Base-by-base conservation (phyloP, 179 eudicot species). In the Vitellaria paradoxa region DNA sequence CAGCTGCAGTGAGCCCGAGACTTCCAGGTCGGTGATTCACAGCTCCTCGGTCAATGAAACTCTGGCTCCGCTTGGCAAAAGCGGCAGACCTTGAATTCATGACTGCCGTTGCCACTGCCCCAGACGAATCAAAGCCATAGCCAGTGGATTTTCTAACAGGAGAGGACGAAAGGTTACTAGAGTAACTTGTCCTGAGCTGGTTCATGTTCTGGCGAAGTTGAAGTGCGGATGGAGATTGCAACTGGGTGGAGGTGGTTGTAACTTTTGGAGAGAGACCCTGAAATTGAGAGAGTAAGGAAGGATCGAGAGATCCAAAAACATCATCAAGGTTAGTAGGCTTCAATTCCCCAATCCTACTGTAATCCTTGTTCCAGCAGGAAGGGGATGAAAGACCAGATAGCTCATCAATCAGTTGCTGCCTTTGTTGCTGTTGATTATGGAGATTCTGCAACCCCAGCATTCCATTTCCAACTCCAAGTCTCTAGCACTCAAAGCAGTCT, bases 81-180 rank as follows among this genome's bases (percentile, higher is more conserved):
- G 96, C 89, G 5, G 92, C 82, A 5, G 98, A 91, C 76, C 97
- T 83, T 0, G 98, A 93, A 70, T 88, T 93, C 82, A 93, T 87
- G 80, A 90, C 88, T 1, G 99, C 97, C 24, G 85, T 74, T 0
- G 87, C 88, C 9, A 91, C 89, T 0, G 94, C 94, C 9, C 88
- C 80, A 3, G 97, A 85, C 4, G 89, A 75, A 26, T 90, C 92
- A 21, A 84, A 80, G 45, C 86, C 91, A 3, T 76, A 78, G 0
- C 75, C 61, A 3, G 88, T 65, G 14, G 82, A 78, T 65, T 78
- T 90, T 68, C 89, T 66, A 3, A 73, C 80, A 4, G 84, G 85
- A 15, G 90, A 82, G 60, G 88, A 83, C 3, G 86, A 82, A 13
- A 75, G 60, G 17, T 78, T 82, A 9, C 76, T 21, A 0, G 92